Conservation (phyloP, 2,329 filamentous ascomycete genomes). For the Sporothrix brasiliensis region DNA sequence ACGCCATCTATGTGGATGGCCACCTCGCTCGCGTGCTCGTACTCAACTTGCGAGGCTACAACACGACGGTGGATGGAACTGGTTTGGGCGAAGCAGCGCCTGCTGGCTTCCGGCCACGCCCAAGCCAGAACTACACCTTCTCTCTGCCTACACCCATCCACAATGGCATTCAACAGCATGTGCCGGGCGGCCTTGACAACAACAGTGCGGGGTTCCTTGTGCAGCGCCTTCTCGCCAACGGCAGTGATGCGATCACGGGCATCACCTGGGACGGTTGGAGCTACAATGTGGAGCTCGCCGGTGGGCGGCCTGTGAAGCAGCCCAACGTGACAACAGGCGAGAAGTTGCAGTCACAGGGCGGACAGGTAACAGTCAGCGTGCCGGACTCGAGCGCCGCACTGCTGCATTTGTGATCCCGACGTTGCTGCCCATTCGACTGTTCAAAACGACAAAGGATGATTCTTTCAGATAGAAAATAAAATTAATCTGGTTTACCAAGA, state of each 20-base stretch:
- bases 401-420: conserved; percentile 35
- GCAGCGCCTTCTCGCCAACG: conserved; percentile 60
- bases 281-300: conserved; percentile 62
- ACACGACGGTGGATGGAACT: conserved; percentile 56
- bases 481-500: background rate
- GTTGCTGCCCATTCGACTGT: background rate
- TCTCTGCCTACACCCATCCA: conserved; percentile 15
- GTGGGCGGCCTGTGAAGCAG: conserved; percentile 57
- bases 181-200: background rate
- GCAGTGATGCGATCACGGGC: conserved; percentile 63
- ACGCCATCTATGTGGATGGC: conserved; percentile 53
- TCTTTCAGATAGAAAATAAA: background rate
- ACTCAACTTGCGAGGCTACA: conserved; percentile 62
- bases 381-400: conserved; percentile 50
- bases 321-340: conserved; percentile 57
- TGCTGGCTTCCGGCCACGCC: conserved; percentile 40
- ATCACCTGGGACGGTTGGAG: conserved; percentile 64
- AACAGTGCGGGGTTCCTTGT: conserved; percentile 29
- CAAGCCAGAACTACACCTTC: conserved; percentile 49
- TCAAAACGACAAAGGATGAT: background rate
- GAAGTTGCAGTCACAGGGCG: conserved; percentile 38
- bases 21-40: conserved; percentile 54
- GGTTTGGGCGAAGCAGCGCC: conserved; percentile 37
- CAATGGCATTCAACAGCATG: background rate
- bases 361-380: conserved; percentile 41